Percentiles rank a stretch among this genome's conserved stretches.
Evolutionary conservation across 108 stramenopile genomes (phyloP).

Genomic region (Cyclotella cryptica): DNA sequence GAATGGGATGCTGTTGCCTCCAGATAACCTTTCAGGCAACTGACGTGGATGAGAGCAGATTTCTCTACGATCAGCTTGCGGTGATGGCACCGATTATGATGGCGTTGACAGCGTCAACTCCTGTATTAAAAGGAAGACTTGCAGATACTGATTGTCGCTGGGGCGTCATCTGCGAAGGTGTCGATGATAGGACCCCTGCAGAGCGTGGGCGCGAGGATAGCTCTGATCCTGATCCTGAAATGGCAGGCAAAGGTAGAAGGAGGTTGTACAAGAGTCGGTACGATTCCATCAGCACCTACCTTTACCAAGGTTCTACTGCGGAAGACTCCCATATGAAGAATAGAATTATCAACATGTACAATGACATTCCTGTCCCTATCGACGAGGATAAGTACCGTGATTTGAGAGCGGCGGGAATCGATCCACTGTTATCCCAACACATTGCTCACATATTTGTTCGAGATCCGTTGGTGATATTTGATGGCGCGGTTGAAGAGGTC

Average conservation of each 20-base stretch:
- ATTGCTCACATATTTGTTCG: constrained; percentile 96
- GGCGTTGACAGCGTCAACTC: constrained; percentile 97
- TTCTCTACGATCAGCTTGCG: constrained; percentile 98
- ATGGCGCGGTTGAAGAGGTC: constrained; percentile 93
- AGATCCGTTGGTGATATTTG: constrained; percentile 97
- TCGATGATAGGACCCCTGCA: constrained; percentile 94
- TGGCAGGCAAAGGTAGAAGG: constrained; percentile 73
- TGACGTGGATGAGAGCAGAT: constrained; percentile 95
- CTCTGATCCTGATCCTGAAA: constrained; percentile 63
- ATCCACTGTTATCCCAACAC: constrained; percentile 94
- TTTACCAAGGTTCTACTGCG: constrained; percentile 80
- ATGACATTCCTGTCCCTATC: constrained; percentile 89
- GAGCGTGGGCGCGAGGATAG: constrained; percentile 82
- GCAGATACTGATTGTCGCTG: constrained; percentile 97
- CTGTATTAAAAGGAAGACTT: constrained; percentile 91
- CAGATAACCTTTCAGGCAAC: constrained; percentile 99
- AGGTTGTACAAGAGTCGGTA: constrained; percentile 96
- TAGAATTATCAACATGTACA: constrained; percentile 92
- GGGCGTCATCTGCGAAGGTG: constrained; percentile 94
- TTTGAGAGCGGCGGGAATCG: constrained; percentile 87
- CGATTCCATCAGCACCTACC: constrained; percentile 94
- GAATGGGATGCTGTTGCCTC: constrained; percentile 99
- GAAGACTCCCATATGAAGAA: constrained; percentile 54
- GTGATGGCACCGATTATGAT: constrained; percentile 98
- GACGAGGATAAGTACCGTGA: constrained; percentile 82